Conservation (phyloP, 768 basidiomycete genomes). For the Collybiopsis luxurians region DNA sequence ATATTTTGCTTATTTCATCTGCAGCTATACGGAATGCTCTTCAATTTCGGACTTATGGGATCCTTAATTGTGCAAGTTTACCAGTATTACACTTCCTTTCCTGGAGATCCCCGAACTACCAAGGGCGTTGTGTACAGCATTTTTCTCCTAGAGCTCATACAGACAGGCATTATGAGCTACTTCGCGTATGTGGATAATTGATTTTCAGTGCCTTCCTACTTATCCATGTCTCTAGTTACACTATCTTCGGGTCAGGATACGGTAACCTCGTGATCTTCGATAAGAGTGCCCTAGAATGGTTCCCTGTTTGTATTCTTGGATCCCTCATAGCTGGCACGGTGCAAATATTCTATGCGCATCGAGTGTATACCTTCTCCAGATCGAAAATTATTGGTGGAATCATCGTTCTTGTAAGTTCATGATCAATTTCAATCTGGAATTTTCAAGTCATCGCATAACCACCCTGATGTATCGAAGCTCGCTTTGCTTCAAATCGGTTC, state of each 20-base stretch:
- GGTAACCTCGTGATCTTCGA: slow-evolving; percentile 6
- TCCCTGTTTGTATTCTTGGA: slow-evolving; percentile 4
- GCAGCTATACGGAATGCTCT: no score
- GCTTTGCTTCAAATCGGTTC: slow-evolving; percentile 7
- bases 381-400: slow-evolving; percentile 17
- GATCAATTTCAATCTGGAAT: no score
- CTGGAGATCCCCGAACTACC: not conserved
- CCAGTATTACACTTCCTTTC: no score
- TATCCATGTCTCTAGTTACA: slow-evolving; percentile 4
- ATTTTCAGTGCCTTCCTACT: not conserved
- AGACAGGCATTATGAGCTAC: not conserved
- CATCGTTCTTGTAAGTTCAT: slow-evolving; percentile 21
- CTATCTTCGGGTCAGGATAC: slow-evolving; percentile 12
- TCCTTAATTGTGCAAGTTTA: no score
- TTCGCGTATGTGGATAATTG: not conserved
- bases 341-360: slow-evolving; percentile 28
- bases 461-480: slow-evolving; percentile 7
- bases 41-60: no score
- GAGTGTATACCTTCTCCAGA: slow-evolving; percentile 22
- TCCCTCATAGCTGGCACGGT: slow-evolving; percentile 20
- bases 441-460: not conserved
- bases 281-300: slow-evolving; percentile 20
- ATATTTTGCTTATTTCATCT: no score
- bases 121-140: not conserved
- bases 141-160: not conserved